Percentiles rank a stretch among this genome's conserved stretches.
phyloP scores from a whole-genome alignment of 2,329 filamentous ascomycete genomes.

The Didymella exigua region DNA sequence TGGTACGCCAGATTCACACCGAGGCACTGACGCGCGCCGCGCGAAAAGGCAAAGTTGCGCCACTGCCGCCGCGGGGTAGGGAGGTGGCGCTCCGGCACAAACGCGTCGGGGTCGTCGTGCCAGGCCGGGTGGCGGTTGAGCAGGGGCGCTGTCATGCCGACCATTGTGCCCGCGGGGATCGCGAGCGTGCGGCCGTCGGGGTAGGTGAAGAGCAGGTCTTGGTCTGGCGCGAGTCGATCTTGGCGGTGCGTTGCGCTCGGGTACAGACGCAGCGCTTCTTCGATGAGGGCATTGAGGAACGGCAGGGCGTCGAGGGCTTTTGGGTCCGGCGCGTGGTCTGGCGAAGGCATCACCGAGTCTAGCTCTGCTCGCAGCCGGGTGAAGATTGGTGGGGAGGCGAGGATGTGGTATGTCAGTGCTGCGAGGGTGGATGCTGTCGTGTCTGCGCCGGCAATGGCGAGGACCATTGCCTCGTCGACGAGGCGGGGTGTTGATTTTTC shows the following conservation, averaged over 20 bases:
- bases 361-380: conserved; percentile 8
- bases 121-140: background rate
- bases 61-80: background rate
- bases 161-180: background rate
- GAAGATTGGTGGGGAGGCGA: conserved; percentile 4
- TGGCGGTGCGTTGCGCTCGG: conserved; percentile 17
- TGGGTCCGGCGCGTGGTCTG: background rate
- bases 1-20: conserved; percentile 11
- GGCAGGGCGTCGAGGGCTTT: conserved; percentile 15
- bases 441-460: conserved; percentile 18
- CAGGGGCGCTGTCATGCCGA: background rate
- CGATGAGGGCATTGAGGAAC: conserved; percentile 33
- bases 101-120: background rate
- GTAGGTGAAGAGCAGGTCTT: conserved; percentile 2
- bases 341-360: conserved; percentile 1
- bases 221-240: conserved; percentile 5
- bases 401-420: conserved; percentile 13
- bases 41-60: conserved; percentile 4
- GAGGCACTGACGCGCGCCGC: conserved; percentile 5
- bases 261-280: conserved; percentile 41
- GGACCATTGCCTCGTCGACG: conserved; percentile 16
- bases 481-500: conserved; percentile 19
- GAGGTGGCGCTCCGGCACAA: background rate
- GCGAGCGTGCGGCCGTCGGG: background rate
- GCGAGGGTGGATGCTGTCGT: conserved; percentile 10